Conservation (phyloP, 2,329 filamentous ascomycete species). For the Talaromyces sp. region DNA sequence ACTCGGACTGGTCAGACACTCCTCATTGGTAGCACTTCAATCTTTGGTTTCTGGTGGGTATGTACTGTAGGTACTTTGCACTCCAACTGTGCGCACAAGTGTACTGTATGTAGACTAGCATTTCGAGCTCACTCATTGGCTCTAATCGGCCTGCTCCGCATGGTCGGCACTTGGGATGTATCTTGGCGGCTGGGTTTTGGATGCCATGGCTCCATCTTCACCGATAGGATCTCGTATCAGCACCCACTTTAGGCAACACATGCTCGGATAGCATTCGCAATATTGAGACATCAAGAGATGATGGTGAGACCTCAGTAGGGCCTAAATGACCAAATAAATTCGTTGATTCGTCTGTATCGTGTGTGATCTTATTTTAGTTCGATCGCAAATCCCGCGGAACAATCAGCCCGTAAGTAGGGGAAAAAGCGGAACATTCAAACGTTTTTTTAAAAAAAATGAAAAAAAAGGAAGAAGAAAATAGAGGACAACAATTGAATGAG, state of each 20-base stretch:
- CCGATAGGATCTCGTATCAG: not conserved
- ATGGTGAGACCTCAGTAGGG: too few relatives aligned
- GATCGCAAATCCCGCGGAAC: not conserved
- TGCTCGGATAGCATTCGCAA: not conserved
- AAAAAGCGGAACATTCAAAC: too few relatives aligned
- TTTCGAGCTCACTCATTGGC: not conserved
- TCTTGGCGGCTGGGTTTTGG: slow-evolving; percentile 4
- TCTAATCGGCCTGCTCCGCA: not conserved
- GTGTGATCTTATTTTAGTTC: not conserved
- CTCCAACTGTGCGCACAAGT: too few relatives aligned
- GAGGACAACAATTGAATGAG: not conserved
- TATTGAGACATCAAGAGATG: not conserved
- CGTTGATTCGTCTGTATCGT: not conserved
- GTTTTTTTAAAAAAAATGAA: not conserved
- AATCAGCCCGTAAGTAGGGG: too few relatives aligned
- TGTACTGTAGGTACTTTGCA: too few relatives aligned
- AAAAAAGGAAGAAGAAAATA: not conserved
- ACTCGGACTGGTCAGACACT: not conserved
- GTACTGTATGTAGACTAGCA: too few relatives aligned
- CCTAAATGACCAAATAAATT: not conserved
- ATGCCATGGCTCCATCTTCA: not conserved
- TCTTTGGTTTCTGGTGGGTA: slow-evolving; percentile 7
- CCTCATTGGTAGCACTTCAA: slow-evolving; percentile 8
- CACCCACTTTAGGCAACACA: not conserved
- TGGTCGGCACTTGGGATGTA: not conserved